Evolutionary conservation across 805 yeast genomes (phyloP), one percentile per base, ranked within the genome.

Genomic region (Saturnispora ahearnii): DNA sequence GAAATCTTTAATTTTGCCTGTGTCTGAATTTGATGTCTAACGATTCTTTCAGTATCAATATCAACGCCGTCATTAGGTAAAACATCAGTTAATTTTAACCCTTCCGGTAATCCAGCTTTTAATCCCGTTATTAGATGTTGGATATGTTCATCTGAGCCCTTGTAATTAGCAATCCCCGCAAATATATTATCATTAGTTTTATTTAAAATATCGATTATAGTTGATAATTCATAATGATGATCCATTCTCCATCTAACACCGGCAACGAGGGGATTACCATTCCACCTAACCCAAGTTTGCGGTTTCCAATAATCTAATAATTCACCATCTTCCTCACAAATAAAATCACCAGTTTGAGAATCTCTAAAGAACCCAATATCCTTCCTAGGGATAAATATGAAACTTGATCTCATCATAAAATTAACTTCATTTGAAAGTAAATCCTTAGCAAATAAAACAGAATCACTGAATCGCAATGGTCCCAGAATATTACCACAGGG

Each of bases 401-500:
- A 89, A 45, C 89, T 79, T 40, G 90, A 82, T 62, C 97, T 76
- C 95, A 89, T 87, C 71, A 87, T 79, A 64, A 90, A 90, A 58
- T 85, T 88, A 10, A 82, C 84, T 61, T 87, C 93, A 32, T 84
- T 80, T 3, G 95, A 83, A 46, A 90, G 67, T 33, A 89, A 77
- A 54, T 79, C 81, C 53, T 82, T 85, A 59, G 85, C 82, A 48
- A 87, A 72, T 53, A 88, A 65, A 5, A 90, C 88, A 38, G 82
- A 74, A 62, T 90, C 97, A 24, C 95, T 95, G 56, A 75, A 79
- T 56, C 95, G 66, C 2, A 89, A 65, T 0, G 97, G 96, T 1
- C 96, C 96, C 49, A 90, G 64, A 43, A 88, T 85, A 61, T 87
- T 87, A 10, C 89, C 79, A 64, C 96, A 88, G 59, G 85, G 87